A percentile compares a stretch with the other conserved stretches of the same genome.
These are phyloP conservation scores for Gillenia trifoliata DNA, from an alignment of 306 rosid species.

Conservation along the genomic window DNA sequence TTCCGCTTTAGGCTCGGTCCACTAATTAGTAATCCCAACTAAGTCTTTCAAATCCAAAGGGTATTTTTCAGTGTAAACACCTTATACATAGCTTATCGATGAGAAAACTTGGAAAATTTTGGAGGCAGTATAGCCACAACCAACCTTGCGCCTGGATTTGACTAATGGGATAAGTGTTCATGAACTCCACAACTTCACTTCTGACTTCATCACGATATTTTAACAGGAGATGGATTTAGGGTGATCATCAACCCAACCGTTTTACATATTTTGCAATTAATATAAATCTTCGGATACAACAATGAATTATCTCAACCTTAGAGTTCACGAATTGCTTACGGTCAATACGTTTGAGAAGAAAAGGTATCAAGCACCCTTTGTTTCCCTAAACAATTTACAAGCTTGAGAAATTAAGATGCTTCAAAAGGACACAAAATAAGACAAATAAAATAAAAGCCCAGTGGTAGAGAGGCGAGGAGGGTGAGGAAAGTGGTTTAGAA, in stretches of 20 bases:
- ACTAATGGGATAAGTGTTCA: conserved; percentile 74
- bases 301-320: conserved; percentile 48
- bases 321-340: conserved; percentile 57
- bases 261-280: background rate
- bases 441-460: background rate
- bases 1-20: no score
- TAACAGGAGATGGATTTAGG: conserved; percentile 13
- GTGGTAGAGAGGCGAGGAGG: background rate
- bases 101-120: no score
- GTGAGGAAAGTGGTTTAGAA: background rate
- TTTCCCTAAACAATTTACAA: conserved; percentile 52
- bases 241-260: background rate
- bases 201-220: conserved; percentile 80
- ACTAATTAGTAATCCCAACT: no score
- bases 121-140: no score
- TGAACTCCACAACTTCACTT: conserved; percentile 75
- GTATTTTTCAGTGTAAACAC: no score
- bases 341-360: conserved; percentile 62
- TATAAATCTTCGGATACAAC: background rate
- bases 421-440: conserved; percentile 2
- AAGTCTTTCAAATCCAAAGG: no score
- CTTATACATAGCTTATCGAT: no score
- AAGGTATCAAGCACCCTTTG: conserved; percentile 70
- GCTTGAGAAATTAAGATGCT: conserved; percentile 11
- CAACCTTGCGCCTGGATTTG: no score